Base-by-base conservation (phyloP, 768 basidiomycete genomes). In the Roridomyces roridus region DNA sequence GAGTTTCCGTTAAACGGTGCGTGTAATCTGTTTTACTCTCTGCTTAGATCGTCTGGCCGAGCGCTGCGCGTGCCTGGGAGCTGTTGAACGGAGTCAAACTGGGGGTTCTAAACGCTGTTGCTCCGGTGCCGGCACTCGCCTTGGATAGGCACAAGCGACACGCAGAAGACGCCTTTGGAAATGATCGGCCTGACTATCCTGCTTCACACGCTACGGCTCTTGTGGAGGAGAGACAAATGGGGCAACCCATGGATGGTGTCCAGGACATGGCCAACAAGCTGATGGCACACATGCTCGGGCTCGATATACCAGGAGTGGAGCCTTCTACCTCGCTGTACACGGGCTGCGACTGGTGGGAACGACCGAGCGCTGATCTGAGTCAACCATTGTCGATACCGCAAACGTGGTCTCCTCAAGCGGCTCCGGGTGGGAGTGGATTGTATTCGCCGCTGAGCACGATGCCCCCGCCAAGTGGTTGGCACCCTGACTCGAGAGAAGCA, bases 201-300 rank as follows among this genome's bases (percentile, higher is more conserved):
- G 10, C 31, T 34, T 80, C 78, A 55, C 77, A 72, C 20, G 80
- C n/a, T n/a, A n/a, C n/a, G n/a, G n/a, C 55, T 48, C 53, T 58
- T 45, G 60, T 46, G 44, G 61, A 64, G 50, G 69, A 59, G 44
- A 70, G 64, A 51, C 68, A 49, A 43, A 63, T 61, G 63, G 65
- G 63, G 34, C 53, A 56, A 37, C 67, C 65, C 44, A 69, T 71
- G 57, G 72, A 72, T 28, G 86, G 85, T 34, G 82, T 86, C 25
- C 87, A 88, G 64, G 86, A 86, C 58, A 73, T 88, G 52, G 82
- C 81, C 58, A 83, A 81, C 29, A 80, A 85, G 43, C 78, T 88
- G 54, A 87, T 88, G 86, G 87, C 87, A 14, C 85, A 87, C 63
- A 88, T 88, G 86, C 71, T 88, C 21, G 87, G 86, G 15, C 69